Percentiles rank a stretch among this genome's conserved stretches.
These are phyloP conservation scores for Perkinsus marinus DNA, from an alignment of 169 alveolate species.

Conservation along the genomic window DNA sequence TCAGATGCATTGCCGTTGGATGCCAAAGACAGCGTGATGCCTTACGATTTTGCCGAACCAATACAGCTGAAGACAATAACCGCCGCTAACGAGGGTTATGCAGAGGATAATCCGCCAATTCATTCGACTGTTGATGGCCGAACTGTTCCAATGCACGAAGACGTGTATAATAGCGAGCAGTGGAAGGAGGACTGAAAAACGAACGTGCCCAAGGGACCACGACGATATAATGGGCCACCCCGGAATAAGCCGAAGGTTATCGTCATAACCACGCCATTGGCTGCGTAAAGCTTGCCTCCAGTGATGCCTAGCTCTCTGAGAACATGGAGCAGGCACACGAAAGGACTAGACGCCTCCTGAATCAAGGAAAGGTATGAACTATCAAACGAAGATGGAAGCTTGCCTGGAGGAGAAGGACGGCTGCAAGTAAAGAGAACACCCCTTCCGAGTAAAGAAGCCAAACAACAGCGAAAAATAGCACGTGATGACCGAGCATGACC, in stretches of 20 bases:
- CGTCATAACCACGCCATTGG: not conserved
- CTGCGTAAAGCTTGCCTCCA: not conserved
- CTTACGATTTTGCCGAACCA: not conserved
- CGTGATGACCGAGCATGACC: not conserved
- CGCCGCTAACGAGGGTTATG: not conserved
- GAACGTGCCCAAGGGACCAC: not conserved
- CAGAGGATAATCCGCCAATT: not conserved
- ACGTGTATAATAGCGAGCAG: not conserved
- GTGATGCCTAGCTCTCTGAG: not conserved
- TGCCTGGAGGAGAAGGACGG: not conserved
- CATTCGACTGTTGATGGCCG: not conserved
- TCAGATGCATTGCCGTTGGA: too few relatives aligned
- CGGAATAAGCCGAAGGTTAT: not conserved
- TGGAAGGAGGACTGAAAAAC: not conserved
- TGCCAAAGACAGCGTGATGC: too few relatives aligned
- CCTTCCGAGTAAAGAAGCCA: not conserved
- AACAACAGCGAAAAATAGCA: not conserved
- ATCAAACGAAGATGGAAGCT: not conserved
- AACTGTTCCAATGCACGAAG: not conserved
- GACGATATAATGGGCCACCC: not conserved
- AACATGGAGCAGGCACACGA: not conserved
- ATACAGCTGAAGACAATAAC: not conserved
- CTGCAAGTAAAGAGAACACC: not conserved
- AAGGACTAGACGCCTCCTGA: not conserved
- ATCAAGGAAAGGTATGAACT: not conserved